Percentiles rank a stretch among this genome's conserved stretches.
Conservation (phyloP, 2,329 filamentous ascomycete genomes). For the Xylariaceae sp. region DNA sequence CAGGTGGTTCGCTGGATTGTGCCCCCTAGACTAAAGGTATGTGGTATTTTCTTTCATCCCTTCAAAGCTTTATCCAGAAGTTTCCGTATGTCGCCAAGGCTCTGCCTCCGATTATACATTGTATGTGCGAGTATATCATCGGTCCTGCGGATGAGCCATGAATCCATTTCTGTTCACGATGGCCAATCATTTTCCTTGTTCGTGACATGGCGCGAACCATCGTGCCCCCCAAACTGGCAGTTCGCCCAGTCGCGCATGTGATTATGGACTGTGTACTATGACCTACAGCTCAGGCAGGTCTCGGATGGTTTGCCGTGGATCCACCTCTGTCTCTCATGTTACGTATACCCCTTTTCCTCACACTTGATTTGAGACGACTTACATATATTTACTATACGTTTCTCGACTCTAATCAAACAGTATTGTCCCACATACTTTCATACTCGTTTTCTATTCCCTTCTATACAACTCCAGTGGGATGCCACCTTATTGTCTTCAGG, state of each 20-base stretch:
- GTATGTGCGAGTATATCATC: too few species aligned
- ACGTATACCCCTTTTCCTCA: conserved; percentile 11
- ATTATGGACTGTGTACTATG: conserved; percentile 27
- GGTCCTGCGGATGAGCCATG: conserved; percentile 38
- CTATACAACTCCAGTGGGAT: conserved; percentile 57
- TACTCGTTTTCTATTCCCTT: conserved; percentile 19
- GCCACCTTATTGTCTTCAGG: conserved; percentile 80
- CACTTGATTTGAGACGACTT: conserved; percentile 17
- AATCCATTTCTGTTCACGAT: conserved; percentile 24
- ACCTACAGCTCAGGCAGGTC: conserved; percentile 15
- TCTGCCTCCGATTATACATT: conserved; percentile 23
- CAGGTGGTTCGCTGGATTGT: conserved; percentile 18
- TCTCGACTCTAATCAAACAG: conserved; percentile 2
- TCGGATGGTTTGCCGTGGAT: conserved; percentile 26
- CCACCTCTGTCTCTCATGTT: conserved; percentile 15
- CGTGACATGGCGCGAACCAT: conserved; percentile 30
- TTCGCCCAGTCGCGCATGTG: conserved; percentile 35
- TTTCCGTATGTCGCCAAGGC: conserved; percentile 32
- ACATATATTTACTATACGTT: conserved; percentile 12
- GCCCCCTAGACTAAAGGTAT: conserved; percentile 28
- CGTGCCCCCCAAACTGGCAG: conserved; percentile 32
- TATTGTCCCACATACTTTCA: conserved; percentile 10
- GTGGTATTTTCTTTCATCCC: conserved; percentile 26
- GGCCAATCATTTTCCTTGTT: conserved; percentile 33
- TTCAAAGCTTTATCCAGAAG: conserved; percentile 30